Percentiles rank a stretch among this genome's conserved stretches.
Conservation (phyloP, 371 early-diverging fungal species). For the Lichtheimia ornata region DNA sequence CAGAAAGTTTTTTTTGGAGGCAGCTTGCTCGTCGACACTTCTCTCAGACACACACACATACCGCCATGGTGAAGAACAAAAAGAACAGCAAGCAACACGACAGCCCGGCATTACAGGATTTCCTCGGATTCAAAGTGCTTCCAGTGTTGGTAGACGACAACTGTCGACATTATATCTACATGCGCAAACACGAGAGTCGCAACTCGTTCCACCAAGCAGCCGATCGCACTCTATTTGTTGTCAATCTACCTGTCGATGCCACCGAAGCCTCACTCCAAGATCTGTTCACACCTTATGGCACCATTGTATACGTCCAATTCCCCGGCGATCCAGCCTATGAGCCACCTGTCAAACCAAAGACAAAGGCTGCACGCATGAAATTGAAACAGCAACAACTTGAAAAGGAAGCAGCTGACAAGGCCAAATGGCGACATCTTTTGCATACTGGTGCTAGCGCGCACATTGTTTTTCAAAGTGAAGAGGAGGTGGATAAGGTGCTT, state of each 20-base stretch:
- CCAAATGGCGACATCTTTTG: conserved; percentile 36
- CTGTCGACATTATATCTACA: conserved; percentile 68
- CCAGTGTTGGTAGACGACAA: conserved; percentile 51
- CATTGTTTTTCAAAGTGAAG: conserved; percentile 72
- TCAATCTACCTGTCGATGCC: conserved; percentile 84
- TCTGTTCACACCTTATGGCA: conserved; percentile 55
- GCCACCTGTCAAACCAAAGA: conserved; percentile 22
- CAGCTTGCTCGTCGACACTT: neutral
- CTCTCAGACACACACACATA: neutral
- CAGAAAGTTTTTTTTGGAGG: neutral
- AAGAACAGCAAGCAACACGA: neutral
- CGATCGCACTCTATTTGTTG: conserved; percentile 77
- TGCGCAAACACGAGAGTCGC: conserved; percentile 71
- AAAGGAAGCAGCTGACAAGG: conserved; percentile 23
- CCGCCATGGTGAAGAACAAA: conserved; percentile 1
- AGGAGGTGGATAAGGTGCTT: conserved; percentile 63
- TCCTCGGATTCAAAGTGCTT: conserved; percentile 57
- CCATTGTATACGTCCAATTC: conserved; percentile 6
- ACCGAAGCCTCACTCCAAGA: conserved; percentile 72
- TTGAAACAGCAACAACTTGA: conserved; percentile 29
- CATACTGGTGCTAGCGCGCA: conserved; percentile 71
- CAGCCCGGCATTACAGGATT: conserved; percentile 40
- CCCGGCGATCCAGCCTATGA: conserved; percentile 30
- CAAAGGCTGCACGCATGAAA: conserved; percentile 21
- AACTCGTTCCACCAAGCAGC: conserved; percentile 46